Evolutionary conservation across 352 stramenopile genomes (phyloP).

Genomic region (Pythium pyrilobum): DNA sequence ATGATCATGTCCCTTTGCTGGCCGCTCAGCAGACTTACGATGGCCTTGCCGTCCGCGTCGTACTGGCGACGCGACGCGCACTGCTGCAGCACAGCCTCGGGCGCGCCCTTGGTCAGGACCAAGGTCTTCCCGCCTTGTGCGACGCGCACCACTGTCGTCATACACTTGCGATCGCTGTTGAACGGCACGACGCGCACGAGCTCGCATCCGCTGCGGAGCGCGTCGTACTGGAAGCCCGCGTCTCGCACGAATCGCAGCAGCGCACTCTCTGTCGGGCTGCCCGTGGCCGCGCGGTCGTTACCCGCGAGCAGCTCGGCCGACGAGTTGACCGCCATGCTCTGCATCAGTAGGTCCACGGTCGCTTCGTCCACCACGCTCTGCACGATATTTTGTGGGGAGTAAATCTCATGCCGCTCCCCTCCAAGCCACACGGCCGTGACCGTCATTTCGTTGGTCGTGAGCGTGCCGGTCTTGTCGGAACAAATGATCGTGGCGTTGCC

Average conservation of each 20-base stretch:
- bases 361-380: background rate
- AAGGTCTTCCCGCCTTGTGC: conserved; percentile 9
- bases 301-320: conserved; percentile 62
- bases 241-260: conserved; percentile 31
- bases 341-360: conserved; percentile 17
- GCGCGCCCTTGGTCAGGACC: conserved; percentile 45
- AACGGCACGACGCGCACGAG: conserved; percentile 72
- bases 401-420: conserved; percentile 34
- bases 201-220: conserved; percentile 12
- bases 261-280: conserved; percentile 46
- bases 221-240: conserved; percentile 27
- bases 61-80: conserved; percentile 24
- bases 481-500: conserved; percentile 97
- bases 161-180: conserved; percentile 91
- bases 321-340: conserved; percentile 73
- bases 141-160: conserved; percentile 78
- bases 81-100: conserved; percentile 48
- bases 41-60: background rate
- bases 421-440: conserved; percentile 51
- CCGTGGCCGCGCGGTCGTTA: conserved; percentile 18
- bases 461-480: conserved; percentile 94
- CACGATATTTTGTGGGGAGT: background rate
- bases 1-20: conserved; percentile 16
- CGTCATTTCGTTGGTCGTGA: conserved; percentile 96
- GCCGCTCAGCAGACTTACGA: background rate